phyloP scores from a whole-genome alignment of 306 rosid species.

The Cucumis sativus region DNA sequence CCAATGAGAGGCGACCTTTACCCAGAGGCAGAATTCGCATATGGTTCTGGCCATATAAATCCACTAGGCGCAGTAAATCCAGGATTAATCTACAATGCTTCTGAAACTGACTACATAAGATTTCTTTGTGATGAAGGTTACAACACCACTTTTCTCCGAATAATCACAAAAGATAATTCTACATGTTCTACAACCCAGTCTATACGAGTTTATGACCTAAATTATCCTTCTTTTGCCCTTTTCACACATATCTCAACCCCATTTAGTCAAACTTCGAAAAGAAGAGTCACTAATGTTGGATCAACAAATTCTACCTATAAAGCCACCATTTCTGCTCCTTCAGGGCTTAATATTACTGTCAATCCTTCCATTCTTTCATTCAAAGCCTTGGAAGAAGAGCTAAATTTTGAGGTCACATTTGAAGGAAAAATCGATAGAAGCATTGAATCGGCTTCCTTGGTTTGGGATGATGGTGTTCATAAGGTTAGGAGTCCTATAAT shows the following conservation, averaged over 20 bases:
- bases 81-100: constrained; percentile 15
- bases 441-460: constrained; percentile 15
- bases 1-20: not conserved
- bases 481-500: not conserved
- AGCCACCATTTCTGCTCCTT: constrained; percentile 16
- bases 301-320: constrained; percentile 16
- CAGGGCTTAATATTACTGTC: constrained; percentile 15
- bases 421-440: not conserved
- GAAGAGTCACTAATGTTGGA: constrained; percentile 22
- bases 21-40: constrained; percentile 16
- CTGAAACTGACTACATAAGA: constrained; percentile 1
- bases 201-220: constrained; percentile 17
- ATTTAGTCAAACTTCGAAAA: constrained; percentile 10
- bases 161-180: constrained; percentile 1
- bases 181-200: not conserved
- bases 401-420: constrained; percentile 12
- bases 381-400: constrained; percentile 18
- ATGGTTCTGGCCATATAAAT: constrained; percentile 18
- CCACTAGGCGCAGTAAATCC: constrained; percentile 18
- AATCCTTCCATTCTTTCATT: constrained; percentile 27
- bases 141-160: not conserved
- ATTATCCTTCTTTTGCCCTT: constrained; percentile 40
- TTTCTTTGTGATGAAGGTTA: constrained; percentile 22
- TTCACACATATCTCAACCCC: not conserved
- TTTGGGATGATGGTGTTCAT: not conserved